Percentiles rank a stretch among this genome's conserved stretches.
phyloP scores from a whole-genome alignment of 257 asterid species.

The Solanum pimpinellifolium region DNA sequence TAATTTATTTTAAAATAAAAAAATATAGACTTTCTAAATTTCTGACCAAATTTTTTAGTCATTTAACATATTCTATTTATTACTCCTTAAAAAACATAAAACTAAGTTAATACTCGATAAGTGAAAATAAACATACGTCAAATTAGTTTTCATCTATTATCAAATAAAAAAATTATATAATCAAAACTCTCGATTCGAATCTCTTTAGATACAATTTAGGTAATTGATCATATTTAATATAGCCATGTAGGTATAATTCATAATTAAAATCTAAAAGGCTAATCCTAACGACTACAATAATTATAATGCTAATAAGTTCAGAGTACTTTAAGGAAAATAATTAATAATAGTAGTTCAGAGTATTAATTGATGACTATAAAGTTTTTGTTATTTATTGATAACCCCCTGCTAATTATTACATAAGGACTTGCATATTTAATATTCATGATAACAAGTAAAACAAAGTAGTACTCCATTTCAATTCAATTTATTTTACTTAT shows the following conservation, averaged over 20 bases:
- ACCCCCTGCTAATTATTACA: neutral
- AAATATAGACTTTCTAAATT: too few species aligned
- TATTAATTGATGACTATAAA: neutral
- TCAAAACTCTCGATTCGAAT: too few species aligned
- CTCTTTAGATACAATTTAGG: neutral
- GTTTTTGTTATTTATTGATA: too few species aligned
- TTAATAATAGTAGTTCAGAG: neutral
- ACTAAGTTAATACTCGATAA: neutral
- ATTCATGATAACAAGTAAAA: neutral
- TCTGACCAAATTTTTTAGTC: too few species aligned
- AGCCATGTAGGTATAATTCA: neutral
- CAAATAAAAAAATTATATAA: too few species aligned
- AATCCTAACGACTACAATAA: neutral
- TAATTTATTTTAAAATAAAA: too few species aligned
- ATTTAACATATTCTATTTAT: neutral
- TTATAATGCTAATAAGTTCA: neutral
- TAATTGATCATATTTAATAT: neutral
- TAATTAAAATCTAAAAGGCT: neutral
- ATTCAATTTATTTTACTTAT: neutral
- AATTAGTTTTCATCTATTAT: neutral
- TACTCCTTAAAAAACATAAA: neutral
- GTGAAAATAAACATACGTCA: neutral
- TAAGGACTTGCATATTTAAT: neutral
- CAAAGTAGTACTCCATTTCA: neutral
- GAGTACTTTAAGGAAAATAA: neutral